phyloP scores from a whole-genome alignment of 441 rosid genomes.

The Pelargonium australe region DNA sequence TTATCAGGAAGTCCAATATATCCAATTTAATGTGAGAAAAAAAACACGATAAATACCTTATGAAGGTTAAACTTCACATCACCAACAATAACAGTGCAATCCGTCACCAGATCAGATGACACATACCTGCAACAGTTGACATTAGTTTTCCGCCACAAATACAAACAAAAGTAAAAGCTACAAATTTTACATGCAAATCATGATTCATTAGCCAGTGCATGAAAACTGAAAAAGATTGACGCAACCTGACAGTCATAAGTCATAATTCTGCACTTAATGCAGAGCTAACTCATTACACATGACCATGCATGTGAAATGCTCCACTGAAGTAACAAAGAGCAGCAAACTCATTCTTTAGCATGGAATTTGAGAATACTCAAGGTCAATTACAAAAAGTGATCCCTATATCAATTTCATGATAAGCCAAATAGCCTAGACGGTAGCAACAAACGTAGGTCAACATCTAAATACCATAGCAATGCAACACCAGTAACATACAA shows the following conservation, averaged over 20 bases:
- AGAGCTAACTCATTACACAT: not conserved
- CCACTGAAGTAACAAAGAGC: slow-evolving; percentile 1
- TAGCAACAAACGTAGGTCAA: too few relatives aligned
- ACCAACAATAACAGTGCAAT: slow-evolving; percentile 59
- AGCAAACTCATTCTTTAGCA: not conserved
- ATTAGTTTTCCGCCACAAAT: slow-evolving; percentile 17
- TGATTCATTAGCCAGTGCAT: not conserved
- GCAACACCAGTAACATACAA: not conserved
- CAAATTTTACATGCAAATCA: not conserved
- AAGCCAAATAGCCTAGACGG: too few relatives aligned
- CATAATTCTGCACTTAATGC: not conserved
- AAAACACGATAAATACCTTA: slow-evolving; percentile 43
- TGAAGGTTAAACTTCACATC: slow-evolving; percentile 82
- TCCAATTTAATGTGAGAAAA: not conserved
- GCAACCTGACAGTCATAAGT: not conserved
- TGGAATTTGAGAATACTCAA: too few relatives aligned
- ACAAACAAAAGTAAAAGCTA: slow-evolving; percentile 8
- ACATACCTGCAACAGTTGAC: slow-evolving; percentile 52
- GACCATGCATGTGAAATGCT: slow-evolving; percentile 1
- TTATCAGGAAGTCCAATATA: not conserved
- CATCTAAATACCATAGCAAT: too few relatives aligned
- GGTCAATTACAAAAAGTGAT: too few relatives aligned
- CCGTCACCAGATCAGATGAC: slow-evolving; percentile 67
- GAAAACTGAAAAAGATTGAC: not conserved
- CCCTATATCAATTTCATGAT: too few relatives aligned